Evolutionary conservation across 2,329 filamentous ascomycete species (phyloP).

Genomic region (Alternaria novae-zelandiae): DNA sequence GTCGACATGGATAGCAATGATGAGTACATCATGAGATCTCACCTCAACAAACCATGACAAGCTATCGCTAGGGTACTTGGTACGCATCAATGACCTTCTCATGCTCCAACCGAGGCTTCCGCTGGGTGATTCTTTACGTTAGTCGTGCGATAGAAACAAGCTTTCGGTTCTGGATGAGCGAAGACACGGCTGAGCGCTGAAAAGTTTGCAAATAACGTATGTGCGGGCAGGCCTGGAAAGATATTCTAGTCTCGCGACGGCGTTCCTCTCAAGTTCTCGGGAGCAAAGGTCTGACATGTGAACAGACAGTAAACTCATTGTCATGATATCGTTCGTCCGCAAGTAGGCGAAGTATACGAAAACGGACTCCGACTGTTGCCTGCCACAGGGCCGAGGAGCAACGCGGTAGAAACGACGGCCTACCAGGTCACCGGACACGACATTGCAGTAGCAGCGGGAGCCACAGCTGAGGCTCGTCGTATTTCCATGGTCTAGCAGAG

Average conservation of each 20-base stretch:
- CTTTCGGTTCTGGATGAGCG: background rate
- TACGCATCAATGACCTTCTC: background rate
- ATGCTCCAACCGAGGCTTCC: background rate
- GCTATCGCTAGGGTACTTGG: background rate
- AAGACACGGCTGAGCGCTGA: background rate
- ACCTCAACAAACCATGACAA: background rate
- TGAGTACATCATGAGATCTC: background rate
- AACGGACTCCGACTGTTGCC: background rate
- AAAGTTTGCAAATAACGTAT: background rate
- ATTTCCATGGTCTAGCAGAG: background rate
- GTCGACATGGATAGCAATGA: background rate
- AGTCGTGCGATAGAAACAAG: background rate
- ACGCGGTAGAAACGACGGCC: background rate
- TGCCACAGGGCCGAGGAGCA: background rate
- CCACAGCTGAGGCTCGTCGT: conserved; percentile 5
- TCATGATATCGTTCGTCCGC: background rate
- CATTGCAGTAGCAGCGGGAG: background rate
- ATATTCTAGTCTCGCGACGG: background rate
- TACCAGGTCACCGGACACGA: conserved; percentile 2
- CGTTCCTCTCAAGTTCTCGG: background rate
- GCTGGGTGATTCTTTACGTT: background rate
- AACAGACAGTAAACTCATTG: background rate
- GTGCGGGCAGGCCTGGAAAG: background rate
- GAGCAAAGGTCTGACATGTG: background rate
- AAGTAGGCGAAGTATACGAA: background rate